These are phyloP conservation scores for Sarocladium kiliense DNA, from an alignment of 2,329 filamentous ascomycete genomes.

Conservation along the genomic window DNA sequence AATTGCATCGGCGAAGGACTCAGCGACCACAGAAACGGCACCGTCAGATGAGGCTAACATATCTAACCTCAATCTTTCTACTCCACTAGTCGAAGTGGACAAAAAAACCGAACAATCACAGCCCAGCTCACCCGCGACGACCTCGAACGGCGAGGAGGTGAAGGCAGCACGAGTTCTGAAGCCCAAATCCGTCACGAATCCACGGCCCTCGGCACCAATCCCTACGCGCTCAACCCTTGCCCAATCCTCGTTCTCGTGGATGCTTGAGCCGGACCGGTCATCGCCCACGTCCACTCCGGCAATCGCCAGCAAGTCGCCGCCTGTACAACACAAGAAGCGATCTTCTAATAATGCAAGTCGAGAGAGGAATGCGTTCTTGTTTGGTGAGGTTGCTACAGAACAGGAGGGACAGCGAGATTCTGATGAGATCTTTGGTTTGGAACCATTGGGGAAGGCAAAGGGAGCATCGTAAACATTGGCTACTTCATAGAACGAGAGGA, in stretches of 20 bases:
- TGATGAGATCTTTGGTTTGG: slow-evolving; percentile 51
- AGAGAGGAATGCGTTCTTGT: slow-evolving; percentile 54
- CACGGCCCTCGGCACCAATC: slow-evolving; percentile 33
- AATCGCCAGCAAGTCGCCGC: slow-evolving; percentile 23
- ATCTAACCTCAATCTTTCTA: slow-evolving; percentile 64
- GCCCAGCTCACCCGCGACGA: not conserved
- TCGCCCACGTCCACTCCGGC: slow-evolving; percentile 16
- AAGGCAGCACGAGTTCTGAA: slow-evolving; percentile 1
- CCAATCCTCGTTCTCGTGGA: slow-evolving; percentile 75
- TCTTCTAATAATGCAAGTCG: slow-evolving; percentile 40
- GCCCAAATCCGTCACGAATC: slow-evolving; percentile 5
- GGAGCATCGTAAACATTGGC: not conserved
- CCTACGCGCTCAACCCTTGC: slow-evolving; percentile 62
- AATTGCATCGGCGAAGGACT: not conserved
- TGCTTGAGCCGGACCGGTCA: slow-evolving; percentile 57
- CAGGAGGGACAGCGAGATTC: slow-evolving; percentile 26
- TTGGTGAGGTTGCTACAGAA: slow-evolving; percentile 45
- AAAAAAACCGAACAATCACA: not conserved
- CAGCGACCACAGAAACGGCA: not conserved
- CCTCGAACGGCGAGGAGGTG: not conserved
- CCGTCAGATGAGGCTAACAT: slow-evolving; percentile 65
- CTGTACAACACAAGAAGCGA: slow-evolving; percentile 33
- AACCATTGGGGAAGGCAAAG: slow-evolving; percentile 36
- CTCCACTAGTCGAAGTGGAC: not conserved
- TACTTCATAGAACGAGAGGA: not conserved